Evolutionary conservation across 1,284 basidiomycete species (phyloP).

Genomic region (Amylostereum areolatum): DNA sequence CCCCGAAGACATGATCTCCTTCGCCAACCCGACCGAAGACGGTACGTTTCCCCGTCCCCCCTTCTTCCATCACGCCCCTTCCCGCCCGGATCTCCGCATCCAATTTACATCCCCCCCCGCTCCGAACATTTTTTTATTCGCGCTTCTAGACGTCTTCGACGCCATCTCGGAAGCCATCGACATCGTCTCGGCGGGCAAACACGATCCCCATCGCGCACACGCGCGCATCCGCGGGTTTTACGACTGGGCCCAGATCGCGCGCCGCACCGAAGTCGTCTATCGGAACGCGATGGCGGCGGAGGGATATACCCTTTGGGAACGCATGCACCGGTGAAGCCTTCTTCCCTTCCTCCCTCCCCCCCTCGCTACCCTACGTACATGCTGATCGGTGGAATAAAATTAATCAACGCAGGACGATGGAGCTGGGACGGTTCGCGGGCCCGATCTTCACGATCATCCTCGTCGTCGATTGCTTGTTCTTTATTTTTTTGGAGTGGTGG

Average conservation of each 20-base stretch:
- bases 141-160: slow-evolving; percentile 70
- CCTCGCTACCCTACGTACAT: neutral
- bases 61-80: neutral
- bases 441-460: slow-evolving; percentile 77
- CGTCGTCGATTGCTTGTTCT: slow-evolving; percentile 77
- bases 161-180: slow-evolving; percentile 79
- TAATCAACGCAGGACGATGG: slow-evolving; percentile 48
- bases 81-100: neutral
- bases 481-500: slow-evolving; percentile 71
- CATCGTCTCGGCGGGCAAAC: slow-evolving; percentile 61
- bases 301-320: slow-evolving; percentile 61
- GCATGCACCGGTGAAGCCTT: slow-evolving; percentile 65
- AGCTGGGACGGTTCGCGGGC: slow-evolving; percentile 68
- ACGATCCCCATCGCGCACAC: slow-evolving; percentile 80
- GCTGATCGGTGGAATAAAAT: neutral
- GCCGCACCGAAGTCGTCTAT: slow-evolving; percentile 84
- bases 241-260: slow-evolving; percentile 79
- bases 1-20: slow-evolving; percentile 90
- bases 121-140: no score
- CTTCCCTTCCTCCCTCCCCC: neutral
- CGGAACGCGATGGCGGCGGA: slow-evolving; percentile 53
- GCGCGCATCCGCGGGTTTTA: slow-evolving; percentile 80
- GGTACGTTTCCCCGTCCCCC: slow-evolving; percentile 28
- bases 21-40: slow-evolving; percentile 85
- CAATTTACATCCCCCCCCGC: no score